Evolutionary conservation across 495 filamentous ascomycete species (phyloP), one percentile per base, ranked within the genome.

Genomic region (Acidiella bohemica): DNA sequence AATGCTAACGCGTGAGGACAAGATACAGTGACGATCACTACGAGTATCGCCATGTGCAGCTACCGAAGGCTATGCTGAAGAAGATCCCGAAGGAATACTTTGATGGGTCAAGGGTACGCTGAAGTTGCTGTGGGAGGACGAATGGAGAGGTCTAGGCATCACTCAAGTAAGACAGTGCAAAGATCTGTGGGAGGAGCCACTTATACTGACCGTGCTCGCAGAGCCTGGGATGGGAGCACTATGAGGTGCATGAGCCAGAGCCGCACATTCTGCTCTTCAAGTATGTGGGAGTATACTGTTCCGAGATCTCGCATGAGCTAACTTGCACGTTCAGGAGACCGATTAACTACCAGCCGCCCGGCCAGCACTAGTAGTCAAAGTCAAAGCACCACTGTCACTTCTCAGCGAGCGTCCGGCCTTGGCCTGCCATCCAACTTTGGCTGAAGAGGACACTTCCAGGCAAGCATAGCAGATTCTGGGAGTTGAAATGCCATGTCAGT

Each of bases 201-300:
- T n/a, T 4, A 19, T 40, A 27, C 10, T n/a, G 37, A 18, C 31
- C 36, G 21, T 39, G 39, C 26, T 13, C 32, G 19, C 38, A 96
- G 85, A 96, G 92, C 60, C 66, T 96, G 47, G 90, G 90, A 19
- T 97, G 90, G 90, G 87, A 95, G 56, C 90, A 97, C 62, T 97
- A 97, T 50, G 90, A 97, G 61, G 90, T 96, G 39, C 90, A 97
- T 57, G 92, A 94, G 60, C 90, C 90, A 25, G 90, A 97, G 65
- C 90, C 90, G 35, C 90, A 97, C 51, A 96, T 97, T 45, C 73
- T 97, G 22, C 72, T 97, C 11, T 97, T 97, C 72, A 97, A 97
- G 90, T 96, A 61, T 61, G 81, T 62, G n/a, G n/a, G n/a, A n/a
- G n/a, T n/a, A n/a, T n/a, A 12, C 35, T 7, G 44, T 38, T 4